These are phyloP conservation scores for Melampsora larici-populina DNA, from an alignment of 1,284 basidiomycete species.

Conservation along the genomic window DNA sequence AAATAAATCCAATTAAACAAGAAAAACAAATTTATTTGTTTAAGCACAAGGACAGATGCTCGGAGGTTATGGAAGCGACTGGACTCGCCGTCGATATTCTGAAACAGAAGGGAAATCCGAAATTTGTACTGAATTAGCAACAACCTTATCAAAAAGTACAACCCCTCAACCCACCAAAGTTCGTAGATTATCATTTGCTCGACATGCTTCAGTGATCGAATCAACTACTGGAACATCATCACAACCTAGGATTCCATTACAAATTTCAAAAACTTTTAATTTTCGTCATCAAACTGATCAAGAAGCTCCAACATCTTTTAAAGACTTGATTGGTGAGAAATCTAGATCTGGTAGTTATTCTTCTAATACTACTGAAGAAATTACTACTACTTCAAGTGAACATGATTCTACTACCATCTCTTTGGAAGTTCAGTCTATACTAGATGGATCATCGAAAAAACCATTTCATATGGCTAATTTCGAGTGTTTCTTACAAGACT, in stretches of 20 bases:
- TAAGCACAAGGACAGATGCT: not conserved
- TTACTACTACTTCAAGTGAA: no score
- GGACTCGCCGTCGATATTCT: constrained; percentile 22
- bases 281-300: constrained; percentile 9
- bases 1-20: no score
- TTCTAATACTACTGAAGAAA: no score
- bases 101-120: constrained; percentile 11
- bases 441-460: constrained; percentile 25
- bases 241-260: constrained; percentile 15
- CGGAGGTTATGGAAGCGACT: constrained; percentile 30
- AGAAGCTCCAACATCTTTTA: not conserved
- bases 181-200: constrained; percentile 40
- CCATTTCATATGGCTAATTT: constrained; percentile 15
- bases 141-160: constrained; percentile 11
- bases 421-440: constrained; percentile 26
- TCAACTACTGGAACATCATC: constrained; percentile 11
- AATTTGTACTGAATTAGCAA: constrained; percentile 9
- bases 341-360: not conserved
- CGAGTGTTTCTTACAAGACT: constrained; percentile 19
- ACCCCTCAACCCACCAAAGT: constrained; percentile 3
- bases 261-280: constrained; percentile 4
- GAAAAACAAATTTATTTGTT: no score
- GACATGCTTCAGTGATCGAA: constrained; percentile 32
- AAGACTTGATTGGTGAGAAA: not conserved
- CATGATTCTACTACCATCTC: not conserved